Base-by-base conservation (phyloP, 1,139 yeast species). In the Yamadazyma kanchanaburiensis region DNA sequence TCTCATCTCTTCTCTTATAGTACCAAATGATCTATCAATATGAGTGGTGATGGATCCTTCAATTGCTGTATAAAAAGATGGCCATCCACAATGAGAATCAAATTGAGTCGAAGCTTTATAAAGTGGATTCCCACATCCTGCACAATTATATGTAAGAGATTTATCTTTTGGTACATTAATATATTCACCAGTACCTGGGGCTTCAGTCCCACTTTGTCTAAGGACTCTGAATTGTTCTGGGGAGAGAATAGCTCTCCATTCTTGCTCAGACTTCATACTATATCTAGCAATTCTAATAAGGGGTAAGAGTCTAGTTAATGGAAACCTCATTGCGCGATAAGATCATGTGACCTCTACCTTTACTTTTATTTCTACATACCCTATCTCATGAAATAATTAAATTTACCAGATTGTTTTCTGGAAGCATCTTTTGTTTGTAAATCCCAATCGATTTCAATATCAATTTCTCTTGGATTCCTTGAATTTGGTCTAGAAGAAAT, bases 1-100 rank as follows among this genome's bases (percentile, higher is more conserved):
- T 39, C 83, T 70, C 80, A 89, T 88, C 55, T 91, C 99, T 10
- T 79, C 85, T 39, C 98, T 69, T 12, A 64, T 67, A 89, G 80
- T 86, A 0, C 97, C 97, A 33, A 60, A 60, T 7, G 80, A 56
- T 0, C 34, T 46, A 55, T 91, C 99, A 16, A 65, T 70, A 39
- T 70, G 59, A 10, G 82, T 65, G 18, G 58, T 70, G 26, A 91
- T 68, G 2, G 95, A 70, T 0, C 88, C 89, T 0, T 95, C 94
- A 30, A 89, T 63, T 4, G 95, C 96, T 35, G 85, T 82, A 53
- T 80, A 89, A 57, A 91, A 91, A 0, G 96, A 88, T 0, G 98
- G 98, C 98, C 98, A 91, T 3, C 98, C 98, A 57, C 98, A 91
- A 33, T 87, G 88, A 13, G 95, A 76, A 36, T 81, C 78, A 48